A percentile compares a stretch with the other conserved stretches of the same genome.
Conservation (phyloP, 2,329 filamentous ascomycete species). For the Aspergillus sp. region DNA sequence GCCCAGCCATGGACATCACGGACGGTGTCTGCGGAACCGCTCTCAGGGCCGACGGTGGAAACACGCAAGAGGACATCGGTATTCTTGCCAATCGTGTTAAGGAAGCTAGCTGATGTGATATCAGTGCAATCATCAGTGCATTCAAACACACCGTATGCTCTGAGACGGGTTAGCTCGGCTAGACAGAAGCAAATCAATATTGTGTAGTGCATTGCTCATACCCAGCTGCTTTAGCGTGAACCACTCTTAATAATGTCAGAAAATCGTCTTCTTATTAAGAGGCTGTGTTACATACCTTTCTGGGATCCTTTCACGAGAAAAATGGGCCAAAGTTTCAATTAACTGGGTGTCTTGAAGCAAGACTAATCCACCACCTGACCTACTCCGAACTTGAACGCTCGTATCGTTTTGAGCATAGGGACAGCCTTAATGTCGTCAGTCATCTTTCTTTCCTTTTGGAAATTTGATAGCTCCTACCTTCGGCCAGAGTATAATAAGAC, state of each 20-base stretch:
- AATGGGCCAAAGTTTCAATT: constrained; percentile 54
- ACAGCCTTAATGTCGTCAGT: constrained; percentile 8
- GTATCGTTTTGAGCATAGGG: constrained; percentile 13
- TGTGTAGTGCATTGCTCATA: constrained; percentile 6
- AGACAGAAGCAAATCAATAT: background rate
- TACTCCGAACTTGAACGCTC: constrained; percentile 8
- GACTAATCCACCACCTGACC: constrained; percentile 31
- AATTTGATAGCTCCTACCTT: constrained; percentile 3
- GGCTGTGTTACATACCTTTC: constrained; percentile 33
- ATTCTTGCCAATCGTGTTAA: constrained; percentile 50
- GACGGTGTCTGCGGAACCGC: constrained; percentile 42
- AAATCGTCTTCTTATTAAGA: background rate
- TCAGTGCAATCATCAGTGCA: constrained; percentile 54
- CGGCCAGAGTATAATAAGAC: constrained; percentile 7
- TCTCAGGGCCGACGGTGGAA: constrained; percentile 42
- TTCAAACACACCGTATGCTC: constrained; percentile 55
- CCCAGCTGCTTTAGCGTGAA: constrained; percentile 19
- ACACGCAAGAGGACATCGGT: constrained; percentile 43
- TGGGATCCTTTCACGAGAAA: constrained; percentile 54
- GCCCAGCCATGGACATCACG: constrained; percentile 45
- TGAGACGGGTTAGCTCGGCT: constrained; percentile 26
- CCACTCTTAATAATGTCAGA: constrained; percentile 6
- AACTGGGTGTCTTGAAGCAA: constrained; percentile 52
- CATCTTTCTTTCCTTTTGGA: too few species aligned
- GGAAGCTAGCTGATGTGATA: constrained; percentile 49